phyloP scores from a whole-genome alignment of 352 stramenopile genomes.

The Phytopythium montanum region DNA sequence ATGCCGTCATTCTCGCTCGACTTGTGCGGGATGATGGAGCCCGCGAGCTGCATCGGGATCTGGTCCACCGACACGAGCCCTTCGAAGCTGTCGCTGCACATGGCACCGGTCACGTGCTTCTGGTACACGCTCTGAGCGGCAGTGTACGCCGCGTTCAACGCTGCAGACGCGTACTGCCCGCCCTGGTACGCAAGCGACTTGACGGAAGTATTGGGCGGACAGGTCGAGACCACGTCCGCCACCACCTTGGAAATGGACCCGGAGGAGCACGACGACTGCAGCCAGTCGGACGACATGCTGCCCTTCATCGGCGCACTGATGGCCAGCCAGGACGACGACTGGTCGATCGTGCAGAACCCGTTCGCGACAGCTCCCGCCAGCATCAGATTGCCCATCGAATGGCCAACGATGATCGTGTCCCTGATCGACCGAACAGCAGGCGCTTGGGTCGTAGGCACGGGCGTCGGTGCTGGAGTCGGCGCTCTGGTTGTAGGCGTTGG shows the following conservation, averaged over 20 bases:
- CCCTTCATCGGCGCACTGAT: conserved; percentile 38
- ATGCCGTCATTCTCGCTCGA: conserved; percentile 33
- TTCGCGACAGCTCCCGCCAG: conserved; percentile 25
- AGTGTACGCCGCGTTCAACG: conserved; percentile 20
- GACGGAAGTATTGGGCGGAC: conserved; percentile 19
- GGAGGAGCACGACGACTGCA: conserved; percentile 28
- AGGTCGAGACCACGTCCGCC: conserved; percentile 30
- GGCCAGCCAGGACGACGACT: conserved; percentile 30
- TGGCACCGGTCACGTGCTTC: conserved; percentile 24
- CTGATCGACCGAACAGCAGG: conserved; percentile 9
- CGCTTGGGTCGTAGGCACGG: background rate
- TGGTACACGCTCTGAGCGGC: conserved; percentile 29
- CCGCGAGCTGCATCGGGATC: conserved; percentile 22
- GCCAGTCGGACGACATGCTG: conserved; percentile 47
- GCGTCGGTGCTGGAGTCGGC: background rate
- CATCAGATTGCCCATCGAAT: conserved; percentile 40
- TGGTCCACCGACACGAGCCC: conserved; percentile 38
- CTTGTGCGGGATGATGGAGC: conserved; percentile 27
- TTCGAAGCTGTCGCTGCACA: conserved; percentile 37
- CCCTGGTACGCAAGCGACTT: conserved; percentile 41
- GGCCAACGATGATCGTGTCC: conserved; percentile 34
- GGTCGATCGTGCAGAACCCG: conserved; percentile 16
- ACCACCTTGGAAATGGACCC: conserved; percentile 15
- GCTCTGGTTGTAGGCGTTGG: background rate
- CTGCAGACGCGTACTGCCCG: conserved; percentile 11